Evolutionary conservation across 768 basidiomycete species (phyloP).

Genomic region (Rhizopogon sp.): DNA sequence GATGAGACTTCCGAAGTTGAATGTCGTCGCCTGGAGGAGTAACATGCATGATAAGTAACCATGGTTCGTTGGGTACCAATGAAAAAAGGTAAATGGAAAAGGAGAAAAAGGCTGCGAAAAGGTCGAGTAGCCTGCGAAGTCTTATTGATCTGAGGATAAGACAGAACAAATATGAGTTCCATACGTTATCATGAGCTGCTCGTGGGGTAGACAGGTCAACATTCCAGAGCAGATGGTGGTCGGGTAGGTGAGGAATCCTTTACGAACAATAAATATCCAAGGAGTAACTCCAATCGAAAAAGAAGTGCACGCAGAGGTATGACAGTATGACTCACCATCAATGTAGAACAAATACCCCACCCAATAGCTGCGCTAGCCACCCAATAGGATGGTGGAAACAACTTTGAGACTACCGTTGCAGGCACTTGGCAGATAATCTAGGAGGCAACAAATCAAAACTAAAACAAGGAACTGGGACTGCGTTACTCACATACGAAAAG

Average conservation of each 20-base stretch:
- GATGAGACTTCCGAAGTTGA: slow-evolving; percentile 55
- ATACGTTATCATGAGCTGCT: no score
- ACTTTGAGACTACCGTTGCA: slow-evolving; percentile 58
- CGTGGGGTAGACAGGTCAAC: no score
- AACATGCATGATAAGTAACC: background rate
- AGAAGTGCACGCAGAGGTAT: background rate
- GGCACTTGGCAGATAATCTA: slow-evolving; percentile 72
- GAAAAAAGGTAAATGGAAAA: background rate
- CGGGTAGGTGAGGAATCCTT: background rate
- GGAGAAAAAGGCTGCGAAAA: no score
- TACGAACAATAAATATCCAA: background rate
- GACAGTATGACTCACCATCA: slow-evolving; percentile 44
- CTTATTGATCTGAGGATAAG: no score
- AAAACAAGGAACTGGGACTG: background rate
- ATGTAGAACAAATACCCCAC: slow-evolving; percentile 72
- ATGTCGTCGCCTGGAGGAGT: slow-evolving; percentile 50
- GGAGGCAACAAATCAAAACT: background rate
- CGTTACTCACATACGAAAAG: slow-evolving; percentile 61
- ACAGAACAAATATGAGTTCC: no score
- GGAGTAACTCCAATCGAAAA: no score
- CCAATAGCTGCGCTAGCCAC: slow-evolving; percentile 60
- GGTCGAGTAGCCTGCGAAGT: no score
- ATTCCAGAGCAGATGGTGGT: background rate
- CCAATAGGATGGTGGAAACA: slow-evolving; percentile 65
- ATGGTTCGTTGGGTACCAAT: background rate